Percentiles rank a stretch among this genome's conserved stretches.
phyloP scores from a whole-genome alignment of 2,329 filamentous ascomycete genomes.

The Ophiosphaerella korrae region DNA sequence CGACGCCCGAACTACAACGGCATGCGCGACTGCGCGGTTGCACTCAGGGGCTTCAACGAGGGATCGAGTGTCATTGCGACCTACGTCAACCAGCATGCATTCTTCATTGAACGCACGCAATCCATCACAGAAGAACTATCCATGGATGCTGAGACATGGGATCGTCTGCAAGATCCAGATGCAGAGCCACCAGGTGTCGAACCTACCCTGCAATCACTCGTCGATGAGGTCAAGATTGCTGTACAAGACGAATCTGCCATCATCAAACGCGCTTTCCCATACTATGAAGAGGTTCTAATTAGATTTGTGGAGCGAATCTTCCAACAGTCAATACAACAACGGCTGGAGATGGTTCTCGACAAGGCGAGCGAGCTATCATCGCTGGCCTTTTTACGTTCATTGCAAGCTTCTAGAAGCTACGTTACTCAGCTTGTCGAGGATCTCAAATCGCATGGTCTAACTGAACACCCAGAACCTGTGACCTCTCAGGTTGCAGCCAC shows the following conservation, averaged over 20 bases:
- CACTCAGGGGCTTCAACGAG: conserved; percentile 93
- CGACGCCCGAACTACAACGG: conserved; percentile 93
- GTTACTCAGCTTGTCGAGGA: conserved; percentile 89
- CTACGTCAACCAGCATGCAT: conserved; percentile 98
- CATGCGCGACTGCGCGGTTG: conserved; percentile 96
- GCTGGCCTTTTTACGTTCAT: conserved; percentile 83
- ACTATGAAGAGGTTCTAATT: conserved; percentile 89
- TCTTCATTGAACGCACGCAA: conserved; percentile 96
- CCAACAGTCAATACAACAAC: conserved; percentile 96
- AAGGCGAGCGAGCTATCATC: conserved; percentile 93
- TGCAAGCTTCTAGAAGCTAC: conserved; percentile 90
- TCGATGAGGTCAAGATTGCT: conserved; percentile 93
- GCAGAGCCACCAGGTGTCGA: conserved; percentile 90
- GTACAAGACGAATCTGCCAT: conserved; percentile 97
- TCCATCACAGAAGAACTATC: conserved; percentile 84
- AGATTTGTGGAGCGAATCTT: conserved; percentile 96
- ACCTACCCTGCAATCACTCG: conserved; percentile 84
- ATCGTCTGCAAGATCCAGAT: conserved; percentile 91
- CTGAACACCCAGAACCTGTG: conserved; percentile 90
- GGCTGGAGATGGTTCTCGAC: conserved; percentile 91
- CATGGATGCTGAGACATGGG: conserved; percentile 77
- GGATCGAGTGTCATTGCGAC: conserved; percentile 92
- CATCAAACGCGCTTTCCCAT: conserved; percentile 95
- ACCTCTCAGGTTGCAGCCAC: conserved; percentile 79
- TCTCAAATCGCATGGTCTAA: conserved; percentile 89